Percentiles rank a stretch among this genome's conserved stretches.
phyloP scores from a whole-genome alignment of 768 basidiomycete species.

The Neoboletus subvelutipes region DNA sequence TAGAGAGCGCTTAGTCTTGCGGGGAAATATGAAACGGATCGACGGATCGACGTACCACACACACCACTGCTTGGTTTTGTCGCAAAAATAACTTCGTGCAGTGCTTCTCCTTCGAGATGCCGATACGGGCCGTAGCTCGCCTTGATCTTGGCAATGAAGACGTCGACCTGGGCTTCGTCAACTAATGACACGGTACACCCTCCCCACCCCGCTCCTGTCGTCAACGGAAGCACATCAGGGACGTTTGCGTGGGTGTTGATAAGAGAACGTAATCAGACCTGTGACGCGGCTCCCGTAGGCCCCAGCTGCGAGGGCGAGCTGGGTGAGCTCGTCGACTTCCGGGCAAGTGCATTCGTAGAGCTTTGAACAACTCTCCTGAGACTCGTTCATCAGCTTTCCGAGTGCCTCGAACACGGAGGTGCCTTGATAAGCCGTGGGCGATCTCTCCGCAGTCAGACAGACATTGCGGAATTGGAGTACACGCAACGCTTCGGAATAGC shows the following conservation, averaged over 20 bases:
- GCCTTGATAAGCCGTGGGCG: conserved; percentile 15
- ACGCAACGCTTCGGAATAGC: conserved; percentile 75
- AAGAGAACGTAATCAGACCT: conserved; percentile 39
- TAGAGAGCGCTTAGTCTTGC: neutral
- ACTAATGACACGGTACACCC: conserved; percentile 87
- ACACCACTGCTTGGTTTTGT: conserved; percentile 83
- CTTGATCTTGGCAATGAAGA: conserved; percentile 63
- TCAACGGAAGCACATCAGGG: neutral
- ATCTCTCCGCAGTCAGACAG: conserved; percentile 48
- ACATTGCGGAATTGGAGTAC: conserved; percentile 75
- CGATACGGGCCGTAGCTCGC: conserved; percentile 64
- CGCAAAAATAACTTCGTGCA: conserved; percentile 74
- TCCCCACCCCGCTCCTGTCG: conserved; percentile 83
- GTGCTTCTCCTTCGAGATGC: conserved; percentile 52
- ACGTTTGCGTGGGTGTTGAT: neutral
- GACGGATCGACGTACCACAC: conserved; percentile 55
- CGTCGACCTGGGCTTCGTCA: conserved; percentile 55
- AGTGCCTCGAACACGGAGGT: conserved; percentile 45
- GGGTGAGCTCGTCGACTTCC: conserved; percentile 70
- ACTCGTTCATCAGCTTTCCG: conserved; percentile 76
- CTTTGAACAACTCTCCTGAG: conserved; percentile 65
- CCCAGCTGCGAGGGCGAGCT: conserved; percentile 64
- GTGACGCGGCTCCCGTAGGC: conserved; percentile 85
- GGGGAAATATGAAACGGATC: neutral
- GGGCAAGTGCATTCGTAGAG: conserved; percentile 79